Evolutionary conservation across 1,284 basidiomycete species (phyloP), one percentile per base, ranked within the genome.

Genomic region (Taiwanofungus camphoratus): DNA sequence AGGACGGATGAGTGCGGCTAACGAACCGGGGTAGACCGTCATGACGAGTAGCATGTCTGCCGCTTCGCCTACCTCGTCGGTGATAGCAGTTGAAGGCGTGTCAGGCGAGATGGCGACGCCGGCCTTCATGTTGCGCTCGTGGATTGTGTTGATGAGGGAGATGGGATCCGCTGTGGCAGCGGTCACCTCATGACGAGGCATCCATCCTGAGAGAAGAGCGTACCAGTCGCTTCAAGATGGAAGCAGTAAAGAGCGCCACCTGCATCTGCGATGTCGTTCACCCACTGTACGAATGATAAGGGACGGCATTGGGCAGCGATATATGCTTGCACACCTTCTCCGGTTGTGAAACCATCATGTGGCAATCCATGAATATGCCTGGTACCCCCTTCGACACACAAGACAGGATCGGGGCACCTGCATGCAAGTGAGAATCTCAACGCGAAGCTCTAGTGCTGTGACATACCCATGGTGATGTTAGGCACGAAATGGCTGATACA

Each of bases 291-390:
- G 31, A 23, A 33, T 36, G 18, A 18, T 15, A 16, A 15, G 32
- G 36, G 32, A 23, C 24, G 9, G 34, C 8, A 20, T 27, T 40
- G 24, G 35, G 22, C 29, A 22, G 5, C 13, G 35, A 9, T 26
- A 3, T 21, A 22, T 30, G 16, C n/a, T 22, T 22, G n/a, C 36
- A 18, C 56, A 90, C 93, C 74, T 87, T 84, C 56, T 88, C 87
- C 2, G 96, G 96, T 49, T 98, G 75, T 0, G 93, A 68, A 13
- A 99, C 96, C 96, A 99, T 99, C 96, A 99, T 99, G 69, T 99
- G 96, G 68, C 94, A 98, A 67, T 99, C 96, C 95, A 99, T 99
- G 70, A 94, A 99, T 54, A 97, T 95, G 44, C 84, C 87, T 4
- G 94, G 93, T 16, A 98, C 78, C 36, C 84, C 80, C 66, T 94